Base-by-base conservation (phyloP, 495 filamentous ascomycete genomes). In the Parathielavia appendiculata region DNA sequence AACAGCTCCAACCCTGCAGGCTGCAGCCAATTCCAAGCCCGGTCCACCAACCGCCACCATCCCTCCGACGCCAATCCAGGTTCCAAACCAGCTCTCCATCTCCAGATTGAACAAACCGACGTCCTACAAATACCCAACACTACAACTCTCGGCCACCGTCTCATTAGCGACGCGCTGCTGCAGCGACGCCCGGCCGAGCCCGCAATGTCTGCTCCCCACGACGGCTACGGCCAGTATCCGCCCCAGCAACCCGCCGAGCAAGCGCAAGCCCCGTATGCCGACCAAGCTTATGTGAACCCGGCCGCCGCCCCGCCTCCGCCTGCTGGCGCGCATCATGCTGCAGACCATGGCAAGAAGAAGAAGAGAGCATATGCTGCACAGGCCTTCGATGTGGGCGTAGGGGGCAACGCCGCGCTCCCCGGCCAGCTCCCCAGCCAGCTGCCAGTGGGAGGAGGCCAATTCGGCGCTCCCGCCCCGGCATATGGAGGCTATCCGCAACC, bases 291-390 rank as follows among this genome's bases (percentile, higher is more conserved):
- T 55, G 70, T 68, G 19, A 70, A 73, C 54, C 68, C 69, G 47
- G 39, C 72, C 52, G 69, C 73, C 5, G 69, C 76, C 49, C 73
- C 76, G 1, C 69, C 71, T 54, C 70, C 69, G 40, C 57, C 68
- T 48, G 50, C 66, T 44, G 59, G 32, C 34, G 75, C 70, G 43
- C 77, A 82, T 46, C 76, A 51, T 16, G 57, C 74, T 35, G 66
- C 66, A 54, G 84, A 80, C 32, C 74, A 80, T 59, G 72, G 83
- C 64, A 79, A 83, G 77, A 77, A 86, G 72, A 96, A 91, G 80
- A 95, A 96, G 79, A 80, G 91, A 72, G 84, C 86, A 43, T 98
- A 98, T 77, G 93, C 95, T 23, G 90, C 89, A 26, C 87, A 91
- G 69, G 92, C 92, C 7, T 98, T 92, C 71, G 95, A 96, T 12